phyloP scores from a whole-genome alignment of 768 basidiomycete species.

The Coprinopsis sp. region DNA sequence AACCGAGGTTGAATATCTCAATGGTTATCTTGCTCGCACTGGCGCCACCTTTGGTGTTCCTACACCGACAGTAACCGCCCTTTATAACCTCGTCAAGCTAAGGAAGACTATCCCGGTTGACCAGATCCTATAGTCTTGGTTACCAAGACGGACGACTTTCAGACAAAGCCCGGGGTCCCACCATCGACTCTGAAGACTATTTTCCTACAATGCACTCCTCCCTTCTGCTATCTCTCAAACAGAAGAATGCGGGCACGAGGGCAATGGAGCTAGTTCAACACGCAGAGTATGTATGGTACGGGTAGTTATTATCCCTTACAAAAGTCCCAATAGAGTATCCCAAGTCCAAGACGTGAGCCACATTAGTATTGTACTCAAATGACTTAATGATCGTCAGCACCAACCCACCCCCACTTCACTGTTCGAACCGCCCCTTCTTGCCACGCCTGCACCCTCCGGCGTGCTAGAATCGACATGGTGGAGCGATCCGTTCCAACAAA shows the following conservation, averaged over 20 bases:
- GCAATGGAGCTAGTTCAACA: no score
- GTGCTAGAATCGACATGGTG: conserved; percentile 66
- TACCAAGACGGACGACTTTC: no score
- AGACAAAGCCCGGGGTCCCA: no score
- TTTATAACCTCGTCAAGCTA: conserved; percentile 58
- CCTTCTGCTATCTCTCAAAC: no score
- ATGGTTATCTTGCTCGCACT: conserved; percentile 70
- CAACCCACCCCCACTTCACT: conserved; percentile 55
- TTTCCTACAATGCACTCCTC: no score
- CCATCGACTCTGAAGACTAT: no score
- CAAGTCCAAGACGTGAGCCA: no score
- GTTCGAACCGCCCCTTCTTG: conserved; percentile 45
- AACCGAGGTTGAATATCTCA: conserved; percentile 81
- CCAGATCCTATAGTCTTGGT: no score
- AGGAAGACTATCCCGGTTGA: conserved; percentile 53
- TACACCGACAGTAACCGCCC: conserved; percentile 53
- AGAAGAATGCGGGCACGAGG: no score
- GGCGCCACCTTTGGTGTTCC: conserved; percentile 53
- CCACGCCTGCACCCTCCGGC: conserved; percentile 68
- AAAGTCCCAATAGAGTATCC: no score
- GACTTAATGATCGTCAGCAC: conserved; percentile 49
- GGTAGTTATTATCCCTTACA: no score
- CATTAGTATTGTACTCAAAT: conserved; percentile 1
- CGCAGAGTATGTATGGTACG: no score
- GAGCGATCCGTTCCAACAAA: conserved; percentile 71